Percentiles rank a stretch among this genome's conserved stretches.
Evolutionary conservation across 2,329 filamentous ascomycete genomes (phyloP).

Genomic region (Trichoderma asperellum): DNA sequence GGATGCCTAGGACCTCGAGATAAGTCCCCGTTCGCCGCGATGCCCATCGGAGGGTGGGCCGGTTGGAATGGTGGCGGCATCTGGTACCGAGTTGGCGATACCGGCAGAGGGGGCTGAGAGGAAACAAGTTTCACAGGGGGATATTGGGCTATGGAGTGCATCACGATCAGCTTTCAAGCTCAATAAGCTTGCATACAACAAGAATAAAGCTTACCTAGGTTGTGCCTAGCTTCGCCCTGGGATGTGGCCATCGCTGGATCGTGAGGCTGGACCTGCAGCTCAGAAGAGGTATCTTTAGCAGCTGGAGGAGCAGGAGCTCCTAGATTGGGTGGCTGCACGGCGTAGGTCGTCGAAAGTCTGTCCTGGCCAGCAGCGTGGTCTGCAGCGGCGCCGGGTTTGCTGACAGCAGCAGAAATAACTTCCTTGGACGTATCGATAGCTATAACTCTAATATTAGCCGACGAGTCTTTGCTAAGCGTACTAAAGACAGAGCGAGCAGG

Average conservation of each 20-base stretch:
- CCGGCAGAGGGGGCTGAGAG: conserved; percentile 39
- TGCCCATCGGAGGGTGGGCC: conserved; percentile 38
- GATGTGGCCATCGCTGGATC: background rate
- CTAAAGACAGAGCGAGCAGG: background rate
- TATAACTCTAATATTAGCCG: background rate
- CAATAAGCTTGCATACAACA: background rate
- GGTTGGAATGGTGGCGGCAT: conserved; percentile 51
- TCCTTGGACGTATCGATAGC: conserved; percentile 11
- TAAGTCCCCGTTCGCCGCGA: conserved; percentile 42
- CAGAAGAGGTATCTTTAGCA: conserved; percentile 22
- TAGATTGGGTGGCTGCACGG: conserved; percentile 16
- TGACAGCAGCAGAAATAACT: background rate
- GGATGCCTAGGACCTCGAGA: conserved; percentile 40
- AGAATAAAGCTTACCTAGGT: conserved; percentile 29
- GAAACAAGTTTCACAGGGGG: conserved; percentile 19
- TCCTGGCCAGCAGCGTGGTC: background rate
- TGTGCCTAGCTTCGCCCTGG: conserved; percentile 27
- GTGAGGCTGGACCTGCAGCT: conserved; percentile 17
- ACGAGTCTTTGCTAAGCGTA: background rate
- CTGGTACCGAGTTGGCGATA: conserved; percentile 46
- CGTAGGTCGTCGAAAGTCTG: background rate
- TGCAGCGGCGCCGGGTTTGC: background rate
- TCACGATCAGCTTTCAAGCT: background rate
- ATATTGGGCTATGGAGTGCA: conserved; percentile 18
- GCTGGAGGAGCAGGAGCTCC: conserved; percentile 2